Evolutionary conservation across 257 asterid genomes (phyloP), one percentile per base, ranked within the genome.

Genomic region (Jaltomata sinuosa): DNA sequence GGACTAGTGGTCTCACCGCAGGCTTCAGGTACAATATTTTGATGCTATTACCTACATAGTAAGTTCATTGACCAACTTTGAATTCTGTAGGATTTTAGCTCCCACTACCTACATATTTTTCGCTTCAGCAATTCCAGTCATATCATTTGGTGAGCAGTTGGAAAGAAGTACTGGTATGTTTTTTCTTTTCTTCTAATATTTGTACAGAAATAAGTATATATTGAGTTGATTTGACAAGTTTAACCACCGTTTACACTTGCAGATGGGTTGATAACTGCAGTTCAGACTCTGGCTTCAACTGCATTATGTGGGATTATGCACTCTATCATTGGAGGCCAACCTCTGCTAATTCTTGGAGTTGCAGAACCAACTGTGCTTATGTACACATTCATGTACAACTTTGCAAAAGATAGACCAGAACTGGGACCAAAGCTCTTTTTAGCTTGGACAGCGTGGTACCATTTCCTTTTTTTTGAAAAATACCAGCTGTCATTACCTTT

Each of bases 121-220:
- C 65, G 94, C 94, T 83, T 92, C 94, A 11, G 91, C 94, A 49
- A 86, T 92, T 50, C 96, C 96, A 19, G 94, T 91, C 6, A 84
- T 92, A 11, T 92, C 96, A 82, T 92, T 92, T 68, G 96, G 96
- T 32, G 94, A 92, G 89, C 96, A 92, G 61, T 50, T 92, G 88
- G 90, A 92, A 84, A 90, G 93, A 49, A 92, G 89, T 85, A 87
- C 94, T 83, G 94, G 92, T 91, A 74, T 64, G 79, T 81, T 45
- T 50, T 6, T 49, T 27, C 81, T 52, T 50, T 21, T 57, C 3
- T 47, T 22, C 3, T 38, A 38, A 8, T 18, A 14, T 45, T 47
- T 27, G 42, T 25, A 62, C 0, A 65, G 8, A 52, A 21, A 22
- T 65, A 40, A 19, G 10, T 25, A 68, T 34, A 68, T 67, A 16